Percentiles rank a stretch among this genome's conserved stretches.
Conservation (phyloP, 1,284 basidiomycete genomes). For the Ustilago lituana region DNA sequence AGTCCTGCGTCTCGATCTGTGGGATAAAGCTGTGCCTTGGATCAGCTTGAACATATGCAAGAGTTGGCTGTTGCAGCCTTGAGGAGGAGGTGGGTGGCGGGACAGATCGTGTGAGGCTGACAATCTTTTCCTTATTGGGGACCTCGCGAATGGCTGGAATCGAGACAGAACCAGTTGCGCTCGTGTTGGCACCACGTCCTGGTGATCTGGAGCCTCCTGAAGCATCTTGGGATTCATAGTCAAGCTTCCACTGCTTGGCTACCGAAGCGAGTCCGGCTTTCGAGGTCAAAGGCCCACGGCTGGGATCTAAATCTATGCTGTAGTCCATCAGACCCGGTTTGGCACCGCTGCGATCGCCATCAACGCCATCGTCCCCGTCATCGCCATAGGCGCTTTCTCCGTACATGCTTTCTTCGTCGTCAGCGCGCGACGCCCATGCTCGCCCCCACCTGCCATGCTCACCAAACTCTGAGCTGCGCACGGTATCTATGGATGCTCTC, state of each 20-base stretch:
- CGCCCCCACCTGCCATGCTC: constrained; percentile 57
- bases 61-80: constrained; percentile 6
- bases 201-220: not conserved
- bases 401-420: constrained; percentile 58
- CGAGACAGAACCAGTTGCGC: not conserved
- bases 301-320: constrained; percentile 21
- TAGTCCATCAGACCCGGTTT: not conserved
- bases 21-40: constrained; percentile 37
- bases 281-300: constrained; percentile 6
- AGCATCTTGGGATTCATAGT: constrained; percentile 6
- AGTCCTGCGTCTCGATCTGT: constrained; percentile 29
- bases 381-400: constrained; percentile 38
- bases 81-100: constrained; percentile 13
- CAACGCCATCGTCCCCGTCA: constrained; percentile 16
- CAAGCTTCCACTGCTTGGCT: constrained; percentile 34
- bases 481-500: constrained; percentile 55
- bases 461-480: constrained; percentile 59
- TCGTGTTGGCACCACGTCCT: not conserved
- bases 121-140: constrained; percentile 45
- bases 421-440: constrained; percentile 51
- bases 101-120: constrained; percentile 45
- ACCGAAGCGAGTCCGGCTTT: constrained; percentile 25
- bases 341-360: not conserved
- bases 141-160: constrained; percentile 34
- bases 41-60: constrained; percentile 3